A percentile compares a stretch with the other conserved stretches of the same genome.
phyloP scores from a whole-genome alignment of 1,284 basidiomycete species.

The Fomitiporia mediterranea region DNA sequence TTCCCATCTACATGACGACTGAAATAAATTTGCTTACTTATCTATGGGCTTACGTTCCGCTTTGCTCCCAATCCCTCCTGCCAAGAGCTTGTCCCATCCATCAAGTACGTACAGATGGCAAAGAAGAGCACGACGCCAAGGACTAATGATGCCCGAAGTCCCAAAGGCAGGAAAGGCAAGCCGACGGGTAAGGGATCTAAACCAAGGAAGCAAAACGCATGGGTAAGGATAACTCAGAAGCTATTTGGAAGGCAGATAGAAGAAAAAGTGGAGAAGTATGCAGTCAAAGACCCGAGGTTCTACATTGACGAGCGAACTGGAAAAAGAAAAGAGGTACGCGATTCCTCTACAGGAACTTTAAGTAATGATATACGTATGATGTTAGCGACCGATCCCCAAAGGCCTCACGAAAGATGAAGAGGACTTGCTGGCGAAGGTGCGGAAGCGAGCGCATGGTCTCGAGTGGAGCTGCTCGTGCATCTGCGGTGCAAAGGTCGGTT shows the following conservation, averaged over 20 bases:
- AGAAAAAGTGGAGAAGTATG: not conserved
- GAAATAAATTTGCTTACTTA: no score
- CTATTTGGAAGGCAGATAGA: not conserved
- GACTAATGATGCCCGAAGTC: not conserved
- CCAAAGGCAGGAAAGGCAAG: no score
- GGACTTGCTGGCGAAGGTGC: conserved; percentile 69
- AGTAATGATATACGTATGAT: not conserved
- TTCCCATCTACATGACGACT: no score
- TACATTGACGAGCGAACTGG: not conserved
- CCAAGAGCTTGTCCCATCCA: no score
- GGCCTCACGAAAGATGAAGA: conserved; percentile 76
- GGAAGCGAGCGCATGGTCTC: conserved; percentile 80
- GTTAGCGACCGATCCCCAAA: conserved; percentile 65
- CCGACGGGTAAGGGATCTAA: not conserved
- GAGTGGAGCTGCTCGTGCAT: conserved; percentile 67
- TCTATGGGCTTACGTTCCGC: no score
- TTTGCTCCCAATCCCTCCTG: no score
- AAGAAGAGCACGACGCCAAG: not conserved
- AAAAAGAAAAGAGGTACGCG: not conserved
- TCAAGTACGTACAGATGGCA: no score
- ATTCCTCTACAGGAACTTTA: not conserved
- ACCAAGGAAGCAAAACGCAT: not conserved
- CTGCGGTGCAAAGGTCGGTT: no score
- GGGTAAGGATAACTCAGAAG: not conserved
- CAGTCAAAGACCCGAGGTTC: not conserved